These are phyloP conservation scores for Curvularia sp. DNA, from an alignment of 2,329 filamentous ascomycete genomes.

Conservation along the genomic window DNA sequence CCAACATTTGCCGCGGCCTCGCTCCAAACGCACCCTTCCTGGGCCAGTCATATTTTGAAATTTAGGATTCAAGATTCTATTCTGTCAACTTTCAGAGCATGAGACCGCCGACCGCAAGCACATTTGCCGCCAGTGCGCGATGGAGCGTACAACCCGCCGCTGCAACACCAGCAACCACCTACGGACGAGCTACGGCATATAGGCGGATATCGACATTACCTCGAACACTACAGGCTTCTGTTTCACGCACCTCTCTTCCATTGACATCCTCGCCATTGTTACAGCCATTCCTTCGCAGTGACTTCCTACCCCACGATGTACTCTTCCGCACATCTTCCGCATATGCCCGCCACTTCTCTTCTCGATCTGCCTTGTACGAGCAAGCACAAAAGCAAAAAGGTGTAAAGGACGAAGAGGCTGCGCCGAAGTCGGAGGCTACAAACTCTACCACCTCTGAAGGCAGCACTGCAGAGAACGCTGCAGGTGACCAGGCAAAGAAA, in stretches of 20 bases:
- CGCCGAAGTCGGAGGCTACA: conserved; percentile 46
- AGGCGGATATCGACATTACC: conserved; percentile 54
- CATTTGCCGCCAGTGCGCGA: conserved; percentile 52
- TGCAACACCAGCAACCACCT: conserved; percentile 48
- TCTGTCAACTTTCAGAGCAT: conserved; percentile 47
- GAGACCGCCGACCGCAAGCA: conserved; percentile 52
- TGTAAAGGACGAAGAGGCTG: conserved; percentile 44
- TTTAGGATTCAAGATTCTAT: conserved; percentile 3
- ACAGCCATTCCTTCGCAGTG: conserved; percentile 51
- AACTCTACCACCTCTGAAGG: conserved; percentile 52
- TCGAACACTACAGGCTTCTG: conserved; percentile 28
- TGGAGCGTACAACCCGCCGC: conserved; percentile 48
- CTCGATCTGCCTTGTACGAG: conserved; percentile 44
- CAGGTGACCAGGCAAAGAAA: conserved; percentile 47
- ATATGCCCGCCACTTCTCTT: conserved; percentile 55
- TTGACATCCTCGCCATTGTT: conserved; percentile 22
- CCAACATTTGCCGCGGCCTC: conserved; percentile 35
- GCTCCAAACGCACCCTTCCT: conserved; percentile 11
- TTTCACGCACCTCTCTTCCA: conserved; percentile 32
- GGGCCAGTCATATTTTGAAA: conserved; percentile 22
- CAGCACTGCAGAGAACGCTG: conserved; percentile 42
- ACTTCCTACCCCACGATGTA: conserved; percentile 50
- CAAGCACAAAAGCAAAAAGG: conserved; percentile 47
- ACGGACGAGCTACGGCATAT: conserved; percentile 57
- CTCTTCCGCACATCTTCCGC: conserved; percentile 53